A percentile compares a stretch with the other conserved stretches of the same genome.
Conservation (phyloP, 352 stramenopile genomes). For the Elongisporangium senticosum region DNA sequence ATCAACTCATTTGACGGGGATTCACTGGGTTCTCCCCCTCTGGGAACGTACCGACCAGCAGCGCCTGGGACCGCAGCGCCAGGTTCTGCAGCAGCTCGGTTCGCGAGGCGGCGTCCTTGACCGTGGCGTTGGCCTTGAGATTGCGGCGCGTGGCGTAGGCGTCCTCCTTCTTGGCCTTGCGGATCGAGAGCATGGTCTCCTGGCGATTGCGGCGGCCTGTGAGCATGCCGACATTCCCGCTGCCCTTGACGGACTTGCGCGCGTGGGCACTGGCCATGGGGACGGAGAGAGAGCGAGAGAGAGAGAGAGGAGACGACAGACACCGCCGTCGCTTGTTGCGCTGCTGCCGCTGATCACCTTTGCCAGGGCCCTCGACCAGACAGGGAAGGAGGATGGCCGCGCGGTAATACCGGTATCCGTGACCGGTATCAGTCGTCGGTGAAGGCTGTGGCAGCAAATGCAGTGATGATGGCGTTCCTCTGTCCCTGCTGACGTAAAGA, state of each 20-base stretch:
- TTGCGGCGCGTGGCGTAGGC: constrained; percentile 83
- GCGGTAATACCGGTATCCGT: background rate
- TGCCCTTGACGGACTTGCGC: constrained; percentile 75
- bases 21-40: background rate
- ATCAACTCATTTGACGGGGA: constrained; percentile 1
- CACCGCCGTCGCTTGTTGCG: background rate
- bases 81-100: constrained; percentile 77
- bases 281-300: background rate
- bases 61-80: constrained; percentile 66
- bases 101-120: constrained; percentile 23
- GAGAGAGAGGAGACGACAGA: background rate
- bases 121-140: constrained; percentile 61
- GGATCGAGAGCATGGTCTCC: constrained; percentile 83
- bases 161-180: constrained; percentile 87
- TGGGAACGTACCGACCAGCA: constrained; percentile 46
- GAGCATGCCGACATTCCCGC: constrained; percentile 61
- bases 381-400: background rate
- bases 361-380: background rate
- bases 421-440: background rate
- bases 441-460: background rate
- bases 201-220: constrained; percentile 78
- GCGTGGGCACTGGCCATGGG: constrained; percentile 20
- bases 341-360: background rate
- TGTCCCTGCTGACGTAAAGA: background rate
- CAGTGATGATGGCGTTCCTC: background rate